phyloP scores from a whole-genome alignment of 805 yeast genomes.

The Candida ficus region DNA sequence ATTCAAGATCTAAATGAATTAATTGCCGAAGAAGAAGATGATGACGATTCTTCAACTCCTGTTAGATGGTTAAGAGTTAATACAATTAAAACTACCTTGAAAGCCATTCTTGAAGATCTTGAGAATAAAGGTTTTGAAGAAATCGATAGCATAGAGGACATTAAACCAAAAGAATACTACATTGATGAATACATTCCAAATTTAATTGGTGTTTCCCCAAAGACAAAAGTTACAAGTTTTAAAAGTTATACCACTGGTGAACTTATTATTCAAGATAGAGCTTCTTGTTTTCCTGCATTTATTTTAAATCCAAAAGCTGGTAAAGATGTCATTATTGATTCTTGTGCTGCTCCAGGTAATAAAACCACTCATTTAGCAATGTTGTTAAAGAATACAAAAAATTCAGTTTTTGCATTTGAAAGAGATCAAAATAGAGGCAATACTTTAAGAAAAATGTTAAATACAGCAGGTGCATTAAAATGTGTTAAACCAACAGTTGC shows the following conservation, averaged over 20 bases:
- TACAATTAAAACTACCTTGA: conserved; percentile 42
- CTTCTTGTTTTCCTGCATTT: conserved; percentile 93
- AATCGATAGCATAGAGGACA: conserved; percentile 41
- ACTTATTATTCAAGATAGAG: conserved; percentile 90
- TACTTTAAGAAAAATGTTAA: conserved; percentile 70
- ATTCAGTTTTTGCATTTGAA: conserved; percentile 75
- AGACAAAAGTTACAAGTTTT: conserved; percentile 62
- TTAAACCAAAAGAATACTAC: conserved; percentile 55
- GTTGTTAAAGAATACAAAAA: conserved; percentile 36
- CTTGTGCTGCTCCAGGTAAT: conserved; percentile 98
- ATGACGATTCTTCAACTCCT: conserved; percentile 51
- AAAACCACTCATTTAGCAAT: conserved; percentile 92
- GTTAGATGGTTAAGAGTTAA: conserved; percentile 80
- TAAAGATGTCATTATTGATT: conserved; percentile 71
- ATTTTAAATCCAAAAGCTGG: conserved; percentile 56
- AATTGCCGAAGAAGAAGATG: conserved; percentile 24
- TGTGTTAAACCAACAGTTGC: conserved; percentile 47
- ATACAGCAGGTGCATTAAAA: conserved; percentile 60
- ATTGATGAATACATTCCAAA: conserved; percentile 70
- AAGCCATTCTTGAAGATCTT: conserved; percentile 30
- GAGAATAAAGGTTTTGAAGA: conserved; percentile 32
- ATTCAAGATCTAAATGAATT: conserved; percentile 52
- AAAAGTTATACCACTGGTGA: conserved; percentile 69
- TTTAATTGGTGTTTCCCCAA: conserved; percentile 78
- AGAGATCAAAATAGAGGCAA: conserved; percentile 70